These are phyloP conservation scores for Wallacemonas sp. DNA, from an alignment of 208 protist species.

Conservation along the genomic window DNA sequence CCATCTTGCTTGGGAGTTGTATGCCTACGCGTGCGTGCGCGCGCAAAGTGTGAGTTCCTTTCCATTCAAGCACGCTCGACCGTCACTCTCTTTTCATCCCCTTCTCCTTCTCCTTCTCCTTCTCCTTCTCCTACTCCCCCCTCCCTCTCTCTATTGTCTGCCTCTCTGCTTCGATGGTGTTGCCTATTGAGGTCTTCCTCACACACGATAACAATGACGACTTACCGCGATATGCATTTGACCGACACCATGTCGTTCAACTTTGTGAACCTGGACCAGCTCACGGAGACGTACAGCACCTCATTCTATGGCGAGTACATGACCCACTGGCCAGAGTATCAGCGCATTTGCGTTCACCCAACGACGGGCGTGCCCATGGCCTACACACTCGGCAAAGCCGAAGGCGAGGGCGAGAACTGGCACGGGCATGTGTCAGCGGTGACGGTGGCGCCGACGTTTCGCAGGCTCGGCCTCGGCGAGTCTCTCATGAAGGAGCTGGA, in stretches of 20 bases:
- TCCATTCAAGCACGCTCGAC: too few relatives aligned
- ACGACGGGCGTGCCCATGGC: constrained; percentile 93
- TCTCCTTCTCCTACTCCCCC: too few relatives aligned
- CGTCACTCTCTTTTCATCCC: too few relatives aligned
- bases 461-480: constrained; percentile 94
- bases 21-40: too few relatives aligned
- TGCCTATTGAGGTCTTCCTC: neutral
- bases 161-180: constrained; percentile 3
- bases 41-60: too few relatives aligned
- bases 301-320: constrained; percentile 98
- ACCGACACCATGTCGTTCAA: constrained; percentile 96
- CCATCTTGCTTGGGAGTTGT: too few relatives aligned
- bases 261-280: constrained; percentile 96
- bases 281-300: constrained; percentile 98
- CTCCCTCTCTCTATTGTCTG: too few relatives aligned
- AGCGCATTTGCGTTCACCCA: constrained; percentile 88
- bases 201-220: constrained; percentile 94
- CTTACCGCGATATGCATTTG: constrained; percentile 89
- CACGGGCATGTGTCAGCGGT: constrained; percentile 99
- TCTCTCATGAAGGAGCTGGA: constrained; percentile 96
- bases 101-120: too few relatives aligned
- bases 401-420: constrained; percentile 94
- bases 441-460: constrained; percentile 97
- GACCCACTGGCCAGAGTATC: constrained; percentile 97
- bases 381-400: constrained; percentile 97